Base-by-base conservation (phyloP, 495 filamentous ascomycete species). In the Neurospora tetraspora region DNA sequence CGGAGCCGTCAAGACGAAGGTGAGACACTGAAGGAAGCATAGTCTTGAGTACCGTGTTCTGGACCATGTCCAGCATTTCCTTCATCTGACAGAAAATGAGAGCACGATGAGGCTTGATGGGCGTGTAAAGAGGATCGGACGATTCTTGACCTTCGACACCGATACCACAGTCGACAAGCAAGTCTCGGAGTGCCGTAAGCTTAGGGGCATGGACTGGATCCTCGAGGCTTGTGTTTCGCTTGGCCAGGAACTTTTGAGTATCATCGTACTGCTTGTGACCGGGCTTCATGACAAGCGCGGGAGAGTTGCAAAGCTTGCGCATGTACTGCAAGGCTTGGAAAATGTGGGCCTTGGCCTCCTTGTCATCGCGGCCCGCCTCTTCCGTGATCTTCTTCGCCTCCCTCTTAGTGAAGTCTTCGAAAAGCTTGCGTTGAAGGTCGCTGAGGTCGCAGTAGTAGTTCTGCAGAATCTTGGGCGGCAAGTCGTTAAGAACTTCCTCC, bases 361-460 rank as follows among this genome's bases (percentile, higher is more conserved):
- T 96, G 75, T 97, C 94, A 23, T 87, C 88, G 45, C 87, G 88
- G 68, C 91, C 89, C 34, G 94, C 92, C 77, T 94, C 91, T 34
- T 93, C 88, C 14, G 88, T 86, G 37, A 99, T 86, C 47, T 91
- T 89, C 78, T 92, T 94, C 75, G 93, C 89, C 78, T 98, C 94
- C 76, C 92, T 94, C 87, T 94, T 96, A 36, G 89, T 91, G 83
- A 99, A 98, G 78, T 97, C 94, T 61, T 98, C 96, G 77, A 98
- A 98, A 3, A 99, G 88, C 81, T 91, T 94, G 83, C 90, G 93
- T 81, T 99, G 96, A 36, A 99, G 84, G 38, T 98, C 96, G 81
- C 93, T 97, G 37, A 97, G 94, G 80, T 99, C 96, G 81, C 96
- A 99, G 84, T 99, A 99, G 85, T 99, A 99, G 81, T 99, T 99